Base-by-base conservation (phyloP, 352 stramenopile species). In the Phytopythium ostracodes region DNA sequence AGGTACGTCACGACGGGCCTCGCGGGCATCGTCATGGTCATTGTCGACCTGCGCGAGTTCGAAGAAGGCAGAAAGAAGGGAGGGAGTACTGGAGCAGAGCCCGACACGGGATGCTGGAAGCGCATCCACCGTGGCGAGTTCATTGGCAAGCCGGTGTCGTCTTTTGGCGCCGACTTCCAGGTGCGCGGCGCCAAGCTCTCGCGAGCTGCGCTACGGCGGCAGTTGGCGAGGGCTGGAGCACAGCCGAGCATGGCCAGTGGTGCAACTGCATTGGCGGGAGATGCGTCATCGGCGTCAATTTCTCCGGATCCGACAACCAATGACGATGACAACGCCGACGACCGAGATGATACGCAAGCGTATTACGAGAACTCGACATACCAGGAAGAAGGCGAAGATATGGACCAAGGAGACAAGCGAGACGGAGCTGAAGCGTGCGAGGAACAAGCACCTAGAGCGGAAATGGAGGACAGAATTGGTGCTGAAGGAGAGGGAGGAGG, bases 11-110 rank as follows among this genome's bases (percentile, higher is more conserved):
- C 97, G 65, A 77, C 77, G 0, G 89, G 87, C 0, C 70, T 98
- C 27, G 61, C 76, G 0, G 88, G 94, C 18, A 89, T 97, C 44
- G 67, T 98, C 46, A 92, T 95, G 68, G 85, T 98, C 44, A 90
- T 96, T 46, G 75, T 98, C 17, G 90, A 98, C 69, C 69, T 91
- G 59, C 79, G 81, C 24, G 79, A 91, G 60, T 91, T 75, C 38
- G 81, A 91, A 56, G 66, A 72, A 43, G 49, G 24, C 33, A 31
- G 14, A 14, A 59, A 31, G 36, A 29, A 24, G 33, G 53, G 53
- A 1, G 8, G 12, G 15, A 22, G 22, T n/a, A 22, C n/a, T 8
- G 53, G 35, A 11, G 22, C 35, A 1, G 76, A 87, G 60, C 79
- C 84, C 0, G 68, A 81, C 44, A 91, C 81, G 36, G 79, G 81